These are phyloP conservation scores for Testicularia cyperi DNA, from an alignment of 1,284 basidiomycete species.

Conservation along the genomic window DNA sequence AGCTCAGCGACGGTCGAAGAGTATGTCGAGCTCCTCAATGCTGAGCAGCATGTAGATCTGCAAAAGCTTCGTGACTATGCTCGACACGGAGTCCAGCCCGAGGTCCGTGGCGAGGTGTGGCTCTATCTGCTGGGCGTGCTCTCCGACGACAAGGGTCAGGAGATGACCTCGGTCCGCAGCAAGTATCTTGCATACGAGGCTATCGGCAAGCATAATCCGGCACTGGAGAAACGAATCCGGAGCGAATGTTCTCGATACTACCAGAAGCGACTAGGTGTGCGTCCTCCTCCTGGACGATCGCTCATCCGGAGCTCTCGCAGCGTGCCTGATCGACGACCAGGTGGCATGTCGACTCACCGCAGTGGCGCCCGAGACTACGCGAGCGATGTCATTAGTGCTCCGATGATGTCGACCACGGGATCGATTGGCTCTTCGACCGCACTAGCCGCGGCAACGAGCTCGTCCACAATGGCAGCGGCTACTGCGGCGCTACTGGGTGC, in stretches of 20 bases:
- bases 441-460: background rate
- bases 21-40: constrained; percentile 54
- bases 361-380: background rate
- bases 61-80: constrained; percentile 53
- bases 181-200: constrained; percentile 56
- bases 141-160: constrained; percentile 56
- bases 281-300: constrained; percentile 27
- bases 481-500: constrained; percentile 6
- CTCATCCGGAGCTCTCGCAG: constrained; percentile 29
- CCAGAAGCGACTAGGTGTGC: constrained; percentile 40
- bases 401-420: background rate
- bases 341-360: constrained; percentile 9
- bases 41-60: constrained; percentile 56
- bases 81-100: constrained; percentile 52
- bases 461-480: background rate
- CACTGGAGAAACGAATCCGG: constrained; percentile 51
- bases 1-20: constrained; percentile 51
- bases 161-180: constrained; percentile 57
- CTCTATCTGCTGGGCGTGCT: constrained; percentile 58
- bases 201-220: constrained; percentile 51
- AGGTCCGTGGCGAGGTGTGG: constrained; percentile 58
- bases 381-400: background rate
- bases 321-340: constrained; percentile 12
- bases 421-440: background rate
- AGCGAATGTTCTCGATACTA: constrained; percentile 55